Evolutionary conservation across 192 early-diverging fungal genomes (phyloP).

Genomic region (Piromyces finnis): DNA sequence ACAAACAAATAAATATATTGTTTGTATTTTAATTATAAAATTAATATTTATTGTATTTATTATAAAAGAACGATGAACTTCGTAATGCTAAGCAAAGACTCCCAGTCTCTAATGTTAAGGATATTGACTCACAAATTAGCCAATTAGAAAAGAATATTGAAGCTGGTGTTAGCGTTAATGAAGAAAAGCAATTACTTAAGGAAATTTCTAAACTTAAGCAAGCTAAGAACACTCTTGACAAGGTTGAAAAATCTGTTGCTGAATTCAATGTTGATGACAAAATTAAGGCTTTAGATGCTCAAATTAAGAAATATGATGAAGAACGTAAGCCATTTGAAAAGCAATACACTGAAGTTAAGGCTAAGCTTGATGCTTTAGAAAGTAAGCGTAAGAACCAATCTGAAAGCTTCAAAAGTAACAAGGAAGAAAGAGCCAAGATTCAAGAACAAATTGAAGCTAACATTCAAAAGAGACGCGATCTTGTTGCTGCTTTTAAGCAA

Average conservation of each 20-base stretch:
- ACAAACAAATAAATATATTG: no score
- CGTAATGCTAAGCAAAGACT: constrained; percentile 40
- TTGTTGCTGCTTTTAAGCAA: neutral
- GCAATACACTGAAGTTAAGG: constrained; percentile 51
- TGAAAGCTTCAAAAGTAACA: constrained; percentile 49
- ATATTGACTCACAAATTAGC: constrained; percentile 46
- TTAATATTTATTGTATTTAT: neutral
- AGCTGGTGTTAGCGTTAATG: constrained; percentile 61
- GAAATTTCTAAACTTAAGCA: constrained; percentile 67
- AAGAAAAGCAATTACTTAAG: constrained; percentile 72
- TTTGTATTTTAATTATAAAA: no score
- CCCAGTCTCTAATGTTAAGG: constrained; percentile 58
- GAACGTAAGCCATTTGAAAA: constrained; percentile 31
- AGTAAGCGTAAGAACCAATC: constrained; percentile 43
- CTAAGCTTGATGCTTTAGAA: constrained; percentile 54
- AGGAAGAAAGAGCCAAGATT: constrained; percentile 54
- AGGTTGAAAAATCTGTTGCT: constrained; percentile 32
- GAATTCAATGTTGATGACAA: constrained; percentile 35
- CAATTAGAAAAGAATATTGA: constrained; percentile 62
- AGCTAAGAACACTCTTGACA: constrained; percentile 49
- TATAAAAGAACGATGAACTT: constrained; percentile 48
- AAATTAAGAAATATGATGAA: constrained; percentile 8
- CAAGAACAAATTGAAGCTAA: constrained; percentile 27
- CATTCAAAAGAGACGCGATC: neutral
- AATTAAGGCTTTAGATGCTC: constrained; percentile 45